phyloP scores from a whole-genome alignment of 345 rosid genomes.

The Salix koriyanagi region DNA sequence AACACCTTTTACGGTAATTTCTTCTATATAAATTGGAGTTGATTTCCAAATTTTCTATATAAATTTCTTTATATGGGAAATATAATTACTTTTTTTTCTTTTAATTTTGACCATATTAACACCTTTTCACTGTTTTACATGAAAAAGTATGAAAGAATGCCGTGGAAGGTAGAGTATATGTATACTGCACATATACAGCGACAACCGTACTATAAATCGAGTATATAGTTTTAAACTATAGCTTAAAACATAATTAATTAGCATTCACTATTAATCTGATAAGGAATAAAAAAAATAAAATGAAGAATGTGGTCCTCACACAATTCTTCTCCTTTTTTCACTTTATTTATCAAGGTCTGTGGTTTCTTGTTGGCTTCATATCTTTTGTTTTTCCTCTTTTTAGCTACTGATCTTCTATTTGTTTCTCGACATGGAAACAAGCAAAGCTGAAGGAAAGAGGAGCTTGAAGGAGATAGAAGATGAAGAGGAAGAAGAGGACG shows the following conservation, averaged over 20 bases:
- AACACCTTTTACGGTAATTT: too few relatives aligned
- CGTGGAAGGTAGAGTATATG: background rate
- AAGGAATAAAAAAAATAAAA: slow-evolving; percentile 19
- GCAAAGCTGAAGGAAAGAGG: slow-evolving; percentile 61
- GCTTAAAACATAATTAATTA: background rate
- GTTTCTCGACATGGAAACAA: slow-evolving; percentile 37
- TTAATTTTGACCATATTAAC: background rate
- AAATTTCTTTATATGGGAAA: background rate
- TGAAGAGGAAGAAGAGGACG: slow-evolving; percentile 57
- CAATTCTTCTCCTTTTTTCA: slow-evolving; percentile 14
- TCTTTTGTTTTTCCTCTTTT: background rate
- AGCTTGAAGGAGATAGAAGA: slow-evolving; percentile 45
- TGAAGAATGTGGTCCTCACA: slow-evolving; percentile 40
- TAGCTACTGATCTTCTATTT: background rate
- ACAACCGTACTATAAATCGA: background rate
- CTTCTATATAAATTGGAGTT: too few relatives aligned
- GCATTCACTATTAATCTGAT: slow-evolving; percentile 13
- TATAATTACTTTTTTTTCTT: background rate
- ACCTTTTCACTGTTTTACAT: background rate
- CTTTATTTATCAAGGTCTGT: background rate
- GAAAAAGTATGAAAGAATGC: background rate
- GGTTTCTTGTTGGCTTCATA: slow-evolving; percentile 13
- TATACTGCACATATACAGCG: background rate
- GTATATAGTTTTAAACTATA: background rate
- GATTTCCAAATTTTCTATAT: background rate